Conservation (phyloP, 116 monocot species). For the Dioscorea cayenensis region DNA sequence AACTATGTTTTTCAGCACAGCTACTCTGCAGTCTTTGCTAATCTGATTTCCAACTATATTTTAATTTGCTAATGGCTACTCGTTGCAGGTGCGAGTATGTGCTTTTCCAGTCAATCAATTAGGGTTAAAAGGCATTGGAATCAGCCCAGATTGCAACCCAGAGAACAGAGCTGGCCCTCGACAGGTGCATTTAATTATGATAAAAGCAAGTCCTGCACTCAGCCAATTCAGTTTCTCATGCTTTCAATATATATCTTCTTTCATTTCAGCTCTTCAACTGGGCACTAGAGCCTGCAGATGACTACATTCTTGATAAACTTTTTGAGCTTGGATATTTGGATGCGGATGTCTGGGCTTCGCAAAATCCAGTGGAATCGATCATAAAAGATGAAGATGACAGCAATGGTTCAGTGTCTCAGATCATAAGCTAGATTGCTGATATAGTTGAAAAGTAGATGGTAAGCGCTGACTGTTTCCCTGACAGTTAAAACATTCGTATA, state of each 20-base stretch:
- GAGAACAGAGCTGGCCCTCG: conserved; percentile 60
- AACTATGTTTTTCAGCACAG: too few relatives aligned
- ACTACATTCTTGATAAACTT: conserved; percentile 68
- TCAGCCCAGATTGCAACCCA: conserved; percentile 88
- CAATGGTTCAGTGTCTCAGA: not conserved
- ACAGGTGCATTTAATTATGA: conserved; percentile 42
- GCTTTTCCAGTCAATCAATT: conserved; percentile 62
- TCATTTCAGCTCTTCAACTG: conserved; percentile 72
- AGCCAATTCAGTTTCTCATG: not conserved
- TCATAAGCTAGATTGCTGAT: not conserved
- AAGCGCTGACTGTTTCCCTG: not conserved
- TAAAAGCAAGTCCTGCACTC: not conserved
- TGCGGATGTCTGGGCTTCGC: conserved; percentile 77
- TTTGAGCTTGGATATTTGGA: conserved; percentile 84
- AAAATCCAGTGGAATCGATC: conserved; percentile 47
- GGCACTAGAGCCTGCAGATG: conserved; percentile 94
- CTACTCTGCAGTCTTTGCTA: not conserved
- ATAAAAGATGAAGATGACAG: conserved; percentile 10
- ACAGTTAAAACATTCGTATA: too few relatives aligned
- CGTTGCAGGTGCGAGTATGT: conserved; percentile 60
- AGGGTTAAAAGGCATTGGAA: conserved; percentile 68
- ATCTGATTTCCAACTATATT: not conserved
- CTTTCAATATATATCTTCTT: not conserved
- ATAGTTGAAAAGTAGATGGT: not conserved
- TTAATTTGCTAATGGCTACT: not conserved